phyloP scores from a whole-genome alignment of 1,284 basidiomycete species.

The Phellinidium pouzarii region DNA sequence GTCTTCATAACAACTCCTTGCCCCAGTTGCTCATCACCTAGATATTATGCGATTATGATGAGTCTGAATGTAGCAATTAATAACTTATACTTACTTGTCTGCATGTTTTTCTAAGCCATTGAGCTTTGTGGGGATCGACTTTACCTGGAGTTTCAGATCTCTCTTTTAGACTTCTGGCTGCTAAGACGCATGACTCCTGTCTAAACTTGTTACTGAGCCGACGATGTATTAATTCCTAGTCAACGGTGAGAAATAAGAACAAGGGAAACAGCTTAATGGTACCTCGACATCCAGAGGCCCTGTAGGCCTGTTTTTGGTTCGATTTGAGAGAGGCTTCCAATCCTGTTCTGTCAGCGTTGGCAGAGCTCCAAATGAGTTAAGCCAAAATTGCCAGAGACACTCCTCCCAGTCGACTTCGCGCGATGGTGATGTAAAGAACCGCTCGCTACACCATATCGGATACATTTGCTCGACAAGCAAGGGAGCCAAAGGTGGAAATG shows the following conservation, averaged over 20 bases:
- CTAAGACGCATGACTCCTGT: constrained; percentile 48
- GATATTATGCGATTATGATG: background rate
- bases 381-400: constrained; percentile 63
- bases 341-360: background rate
- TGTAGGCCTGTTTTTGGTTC: background rate
- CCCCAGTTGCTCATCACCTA: constrained; percentile 13
- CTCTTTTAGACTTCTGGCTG: constrained; percentile 38
- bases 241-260: background rate
- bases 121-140: constrained; percentile 27
- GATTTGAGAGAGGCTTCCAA: background rate
- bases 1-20: constrained; percentile 6
- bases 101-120: constrained; percentile 41
- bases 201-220: constrained; percentile 42
- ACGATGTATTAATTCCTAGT: constrained; percentile 34
- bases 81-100: constrained; percentile 11
- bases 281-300: constrained; percentile 3
- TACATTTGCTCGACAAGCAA: constrained; percentile 42
- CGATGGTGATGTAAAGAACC: constrained; percentile 40
- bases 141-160: constrained; percentile 26
- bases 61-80: background rate
- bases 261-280: background rate
- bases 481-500: constrained; percentile 38
- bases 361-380: constrained; percentile 30
- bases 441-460: constrained; percentile 58
- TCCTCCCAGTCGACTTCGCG: constrained; percentile 53